phyloP scores from a whole-genome alignment of 2,329 filamentous ascomycete species.

The Neonectria coccinea region DNA sequence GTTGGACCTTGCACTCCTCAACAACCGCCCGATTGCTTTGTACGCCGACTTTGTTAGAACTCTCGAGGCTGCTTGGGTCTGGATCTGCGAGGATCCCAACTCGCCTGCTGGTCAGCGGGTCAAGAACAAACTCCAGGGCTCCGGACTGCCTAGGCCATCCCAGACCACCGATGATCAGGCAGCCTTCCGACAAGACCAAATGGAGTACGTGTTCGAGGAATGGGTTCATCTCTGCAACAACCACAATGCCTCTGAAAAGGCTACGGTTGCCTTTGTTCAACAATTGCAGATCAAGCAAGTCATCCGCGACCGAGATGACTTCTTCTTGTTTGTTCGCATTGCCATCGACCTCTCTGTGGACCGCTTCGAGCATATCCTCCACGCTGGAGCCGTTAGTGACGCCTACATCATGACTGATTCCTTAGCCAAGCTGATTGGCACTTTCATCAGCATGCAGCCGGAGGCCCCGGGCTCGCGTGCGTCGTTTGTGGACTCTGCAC shows the following conservation, averaged over 20 bases:
- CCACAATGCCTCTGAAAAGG: conserved; percentile 78
- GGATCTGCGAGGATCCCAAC: conserved; percentile 80
- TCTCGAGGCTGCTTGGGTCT: conserved; percentile 82
- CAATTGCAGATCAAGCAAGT: conserved; percentile 83
- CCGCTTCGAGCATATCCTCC: conserved; percentile 78
- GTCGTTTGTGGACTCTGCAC: conserved; percentile 79
- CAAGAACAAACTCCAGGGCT: conserved; percentile 68
- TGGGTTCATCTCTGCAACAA: conserved; percentile 89
- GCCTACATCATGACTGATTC: conserved; percentile 77
- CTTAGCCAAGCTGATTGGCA: conserved; percentile 81
- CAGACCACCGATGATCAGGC: conserved; percentile 63
- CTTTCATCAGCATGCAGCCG: conserved; percentile 79
- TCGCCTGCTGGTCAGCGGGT: conserved; percentile 75
- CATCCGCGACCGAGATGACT: conserved; percentile 79
- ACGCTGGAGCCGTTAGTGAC: conserved; percentile 69
- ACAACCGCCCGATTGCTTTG: conserved; percentile 80
- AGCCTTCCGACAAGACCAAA: conserved; percentile 78
- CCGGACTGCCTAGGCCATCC: conserved; percentile 54
- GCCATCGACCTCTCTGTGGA: conserved; percentile 84
- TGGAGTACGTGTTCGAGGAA: conserved; percentile 96
- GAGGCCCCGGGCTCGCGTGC: conserved; percentile 74
- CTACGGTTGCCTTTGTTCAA: conserved; percentile 80
- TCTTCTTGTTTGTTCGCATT: conserved; percentile 81
- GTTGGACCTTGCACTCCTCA: conserved; percentile 82
- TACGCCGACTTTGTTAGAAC: conserved; percentile 89